Evolutionary conservation across 2,329 filamentous ascomycete species (phyloP), one percentile per base, ranked within the genome.

Genomic region (Talaromyces albobiverticillius): DNA sequence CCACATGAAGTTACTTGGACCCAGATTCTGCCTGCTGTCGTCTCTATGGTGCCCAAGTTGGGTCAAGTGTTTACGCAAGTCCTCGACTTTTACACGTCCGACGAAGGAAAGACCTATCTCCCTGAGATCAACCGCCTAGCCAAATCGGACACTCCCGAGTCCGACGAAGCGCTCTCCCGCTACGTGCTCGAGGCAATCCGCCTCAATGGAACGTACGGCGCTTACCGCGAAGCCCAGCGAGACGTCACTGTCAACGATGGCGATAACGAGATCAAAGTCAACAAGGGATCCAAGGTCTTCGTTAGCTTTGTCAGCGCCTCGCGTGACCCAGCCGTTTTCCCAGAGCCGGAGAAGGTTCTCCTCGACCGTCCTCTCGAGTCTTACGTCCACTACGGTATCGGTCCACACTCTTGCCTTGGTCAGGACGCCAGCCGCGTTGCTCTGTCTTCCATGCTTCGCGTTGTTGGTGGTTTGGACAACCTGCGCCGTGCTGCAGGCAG

Each of bases 121-220:
- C 74, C 81, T 0, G 81, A 84, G 41, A 78, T 92, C 52, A 79
- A 86, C 60, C 73, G 73, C 16, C 73, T 88, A 14, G 82, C 89
- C 25, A 72, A 77, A 31, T 66, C 79, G 36, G 76, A 83, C 4
- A 74, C 79, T 0, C 74, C 74, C 1, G 81, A 85, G 58, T 80
- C 79, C 0, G 86, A 90, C 59, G 77, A 83, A 1, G 72, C 82
- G 31, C 76, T 93, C 2, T 77, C 87, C 1, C 85, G 84, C 36
- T 91, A 89, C 64, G 83, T 82, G 41, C 78, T 87, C 75, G 90
- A 90, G 69, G 88, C 84, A 14, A 79, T 88, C 53, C 84, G 88
- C 36, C 76, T 92, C 51, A 82, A 84, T 3, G 83, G 84, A 10
- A 82, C 82, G 0, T 82, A 83, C 52, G 80, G 81, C 9, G 75